Percentiles rank a stretch among this genome's conserved stretches.
phyloP scores from a whole-genome alignment of 495 filamentous ascomycete species.

The Penicillium verhagenii region DNA sequence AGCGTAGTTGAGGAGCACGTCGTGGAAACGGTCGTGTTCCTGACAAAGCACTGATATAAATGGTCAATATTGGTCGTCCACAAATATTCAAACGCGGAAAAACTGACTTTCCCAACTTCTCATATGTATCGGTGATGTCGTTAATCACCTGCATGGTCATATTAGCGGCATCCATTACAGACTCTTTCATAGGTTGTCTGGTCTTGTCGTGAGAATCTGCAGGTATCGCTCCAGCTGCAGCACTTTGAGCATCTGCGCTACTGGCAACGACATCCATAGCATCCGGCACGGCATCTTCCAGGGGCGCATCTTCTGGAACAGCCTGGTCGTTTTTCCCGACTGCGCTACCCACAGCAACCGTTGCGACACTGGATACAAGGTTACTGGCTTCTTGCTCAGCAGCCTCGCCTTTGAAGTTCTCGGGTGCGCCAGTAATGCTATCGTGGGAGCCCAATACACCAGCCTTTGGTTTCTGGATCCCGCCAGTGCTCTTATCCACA shows the following conservation, averaged over 20 bases:
- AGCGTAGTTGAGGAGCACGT: conserved; percentile 57
- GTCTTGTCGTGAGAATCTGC: conserved; percentile 67
- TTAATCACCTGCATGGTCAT: conserved; percentile 71
- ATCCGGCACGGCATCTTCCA: conserved; percentile 57
- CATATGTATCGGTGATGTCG: conserved; percentile 76
- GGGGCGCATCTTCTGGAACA: conserved; percentile 40
- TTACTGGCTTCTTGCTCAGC: conserved; percentile 83
- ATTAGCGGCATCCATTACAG: conserved; percentile 72
- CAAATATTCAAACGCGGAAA: background rate
- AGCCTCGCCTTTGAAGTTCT: conserved; percentile 81
- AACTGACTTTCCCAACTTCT: conserved; percentile 72
- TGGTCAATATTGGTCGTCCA: background rate
- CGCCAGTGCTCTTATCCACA: conserved; percentile 62
- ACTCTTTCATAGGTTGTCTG: conserved; percentile 73
- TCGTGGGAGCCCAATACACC: conserved; percentile 75
- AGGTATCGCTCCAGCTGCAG: conserved; percentile 45
- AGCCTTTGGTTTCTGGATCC: conserved; percentile 72
- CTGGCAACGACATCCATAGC: conserved; percentile 54
- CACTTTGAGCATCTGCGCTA: conserved; percentile 59
- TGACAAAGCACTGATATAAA: conserved; percentile 59
- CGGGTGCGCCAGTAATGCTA: conserved; percentile 75
- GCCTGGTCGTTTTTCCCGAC: conserved; percentile 66
- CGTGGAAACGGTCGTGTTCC: conserved; percentile 72
- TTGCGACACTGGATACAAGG: conserved; percentile 71
- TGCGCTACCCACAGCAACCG: conserved; percentile 71